A percentile compares a stretch with the other conserved stretches of the same genome.
These are phyloP conservation scores for Trypanosoma caninum DNA, from an alignment of 208 protist species.

Conservation along the genomic window DNA sequence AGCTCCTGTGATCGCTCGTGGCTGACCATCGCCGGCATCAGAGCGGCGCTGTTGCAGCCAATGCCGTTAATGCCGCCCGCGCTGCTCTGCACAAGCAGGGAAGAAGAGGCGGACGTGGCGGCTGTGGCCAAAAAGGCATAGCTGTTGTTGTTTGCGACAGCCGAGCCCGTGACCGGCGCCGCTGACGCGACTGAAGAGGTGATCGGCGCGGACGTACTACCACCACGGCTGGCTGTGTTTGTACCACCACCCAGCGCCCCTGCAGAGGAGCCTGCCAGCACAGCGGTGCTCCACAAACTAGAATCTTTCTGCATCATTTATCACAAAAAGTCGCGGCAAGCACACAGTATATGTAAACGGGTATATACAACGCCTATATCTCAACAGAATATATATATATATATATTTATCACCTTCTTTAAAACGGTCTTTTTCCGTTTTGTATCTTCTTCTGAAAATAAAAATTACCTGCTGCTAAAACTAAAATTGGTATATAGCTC, in stretches of 20 bases:
- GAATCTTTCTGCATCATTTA: slow-evolving; percentile 23
- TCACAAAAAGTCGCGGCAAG: background rate
- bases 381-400: background rate
- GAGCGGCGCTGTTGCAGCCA: slow-evolving; percentile 7
- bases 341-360: background rate
- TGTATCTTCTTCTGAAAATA: too few species aligned
- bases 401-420: background rate
- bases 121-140: slow-evolving; percentile 26
- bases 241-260: slow-evolving; percentile 4
- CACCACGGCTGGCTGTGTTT: slow-evolving; percentile 6
- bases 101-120: slow-evolving; percentile 5
- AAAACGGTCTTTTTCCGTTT: background rate
- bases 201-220: background rate
- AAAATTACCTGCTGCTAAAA: too few species aligned
- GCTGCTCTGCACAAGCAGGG: slow-evolving; percentile 12
- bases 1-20: slow-evolving; percentile 79
- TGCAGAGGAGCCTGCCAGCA: slow-evolving; percentile 11
- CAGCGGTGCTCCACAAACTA: slow-evolving; percentile 11
- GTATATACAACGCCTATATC: background rate
- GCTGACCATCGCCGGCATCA: slow-evolving; percentile 34
- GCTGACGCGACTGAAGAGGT: background rate
- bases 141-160: slow-evolving; percentile 13
- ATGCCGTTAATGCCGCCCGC: slow-evolving; percentile 13
- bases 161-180: background rate
- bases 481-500: too few species aligned